Evolutionary conservation across 768 basidiomycete genomes (phyloP).

Genomic region (Antrodiella citrinella): DNA sequence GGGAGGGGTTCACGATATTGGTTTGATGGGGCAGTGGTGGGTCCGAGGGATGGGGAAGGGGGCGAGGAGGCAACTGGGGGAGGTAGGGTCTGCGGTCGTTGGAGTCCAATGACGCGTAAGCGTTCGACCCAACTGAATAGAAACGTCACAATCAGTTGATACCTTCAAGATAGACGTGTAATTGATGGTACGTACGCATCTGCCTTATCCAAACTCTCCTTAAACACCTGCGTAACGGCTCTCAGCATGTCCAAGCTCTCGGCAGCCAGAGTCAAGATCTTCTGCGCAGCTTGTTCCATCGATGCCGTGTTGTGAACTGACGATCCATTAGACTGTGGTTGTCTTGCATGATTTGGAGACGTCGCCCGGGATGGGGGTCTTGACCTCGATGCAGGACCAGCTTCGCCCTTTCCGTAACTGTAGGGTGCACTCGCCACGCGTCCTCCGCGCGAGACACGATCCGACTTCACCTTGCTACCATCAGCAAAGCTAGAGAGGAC

Average conservation of each 20-base stretch:
- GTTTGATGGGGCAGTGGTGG: background rate
- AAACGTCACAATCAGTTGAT: conserved; percentile 2
- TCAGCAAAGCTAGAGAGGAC: conserved; percentile 2
- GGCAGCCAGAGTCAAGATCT: conserved; percentile 75
- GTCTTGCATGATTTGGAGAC: conserved; percentile 15
- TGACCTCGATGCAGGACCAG: conserved; percentile 20
- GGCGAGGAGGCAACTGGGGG: conserved; percentile 5
- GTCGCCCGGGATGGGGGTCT: conserved; percentile 21
- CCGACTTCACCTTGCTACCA: conserved; percentile 22
- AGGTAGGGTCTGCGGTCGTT: conserved; percentile 31
- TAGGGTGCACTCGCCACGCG: conserved; percentile 16
- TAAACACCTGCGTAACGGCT: conserved; percentile 80
- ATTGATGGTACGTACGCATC: conserved; percentile 62
- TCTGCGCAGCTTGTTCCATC: conserved; percentile 68
- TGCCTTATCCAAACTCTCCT: conserved; percentile 80
- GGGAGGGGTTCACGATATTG: conserved; percentile 11
- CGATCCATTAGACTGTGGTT: background rate
- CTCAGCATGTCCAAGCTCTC: conserved; percentile 93
- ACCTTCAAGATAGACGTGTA: too few species aligned
- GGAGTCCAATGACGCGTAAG: conserved; percentile 67
- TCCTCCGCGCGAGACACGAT: conserved; percentile 15
- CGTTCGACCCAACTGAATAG: conserved; percentile 74
- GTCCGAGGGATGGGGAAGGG: background rate
- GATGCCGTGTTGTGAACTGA: conserved; percentile 37
- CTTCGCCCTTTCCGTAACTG: conserved; percentile 22